Conservation (phyloP, 768 basidiomycete species). For the Termitomyces eurrhizus region DNA sequence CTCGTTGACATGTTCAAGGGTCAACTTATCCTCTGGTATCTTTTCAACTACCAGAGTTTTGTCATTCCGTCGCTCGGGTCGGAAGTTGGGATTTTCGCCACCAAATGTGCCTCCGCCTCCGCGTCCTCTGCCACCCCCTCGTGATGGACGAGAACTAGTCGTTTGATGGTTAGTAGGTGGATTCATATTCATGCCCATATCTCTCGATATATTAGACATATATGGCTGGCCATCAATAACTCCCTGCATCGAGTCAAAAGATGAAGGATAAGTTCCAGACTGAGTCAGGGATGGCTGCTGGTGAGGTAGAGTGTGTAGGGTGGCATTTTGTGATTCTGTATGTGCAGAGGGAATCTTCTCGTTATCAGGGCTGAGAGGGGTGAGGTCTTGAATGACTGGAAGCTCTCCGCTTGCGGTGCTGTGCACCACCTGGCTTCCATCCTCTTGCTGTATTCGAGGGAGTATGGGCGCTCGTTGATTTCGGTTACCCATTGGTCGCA, state of each 20-base stretch:
- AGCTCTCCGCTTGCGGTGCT: constrained; percentile 60
- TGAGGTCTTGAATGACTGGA: constrained; percentile 81
- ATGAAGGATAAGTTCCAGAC: neutral
- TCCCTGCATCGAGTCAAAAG: constrained; percentile 20
- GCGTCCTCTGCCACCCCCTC: constrained; percentile 37
- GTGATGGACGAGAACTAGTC: constrained; percentile 26
- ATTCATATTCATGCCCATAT: constrained; percentile 33
- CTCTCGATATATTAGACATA: constrained; percentile 23
- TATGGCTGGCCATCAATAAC: constrained; percentile 20
- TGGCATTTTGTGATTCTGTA: constrained; percentile 22
- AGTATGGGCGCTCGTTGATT: constrained; percentile 55
- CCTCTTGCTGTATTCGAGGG: constrained; percentile 52
- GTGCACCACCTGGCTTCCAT: constrained; percentile 37
- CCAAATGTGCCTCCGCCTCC: constrained; percentile 59
- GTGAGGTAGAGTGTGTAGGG: constrained; percentile 18
- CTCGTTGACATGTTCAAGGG: constrained; percentile 70
- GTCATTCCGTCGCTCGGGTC: constrained; percentile 62
- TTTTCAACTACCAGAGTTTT: constrained; percentile 92
- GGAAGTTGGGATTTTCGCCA: constrained; percentile 63
- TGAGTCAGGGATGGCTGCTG: constrained; percentile 13
- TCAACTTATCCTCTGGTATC: constrained; percentile 82
- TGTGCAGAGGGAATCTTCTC: constrained; percentile 24
- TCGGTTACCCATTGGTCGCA: constrained; percentile 49
- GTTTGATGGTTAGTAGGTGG: constrained; percentile 23
- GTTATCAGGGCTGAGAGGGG: constrained; percentile 45